phyloP scores from a whole-genome alignment of 2,329 filamentous ascomycete species.

The Trichophyton simii region DNA sequence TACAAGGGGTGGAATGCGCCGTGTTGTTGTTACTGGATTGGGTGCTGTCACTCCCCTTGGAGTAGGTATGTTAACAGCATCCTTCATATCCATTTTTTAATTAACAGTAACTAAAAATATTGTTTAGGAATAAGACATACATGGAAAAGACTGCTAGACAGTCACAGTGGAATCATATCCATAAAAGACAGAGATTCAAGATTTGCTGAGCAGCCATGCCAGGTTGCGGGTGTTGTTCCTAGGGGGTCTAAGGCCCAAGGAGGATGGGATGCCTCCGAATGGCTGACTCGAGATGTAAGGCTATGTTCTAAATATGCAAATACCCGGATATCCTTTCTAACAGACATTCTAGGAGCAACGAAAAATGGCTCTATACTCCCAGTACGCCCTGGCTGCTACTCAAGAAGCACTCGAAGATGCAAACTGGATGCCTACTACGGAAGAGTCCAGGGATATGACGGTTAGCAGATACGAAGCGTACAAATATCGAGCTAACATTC shows the following conservation, averaged over 20 bases:
- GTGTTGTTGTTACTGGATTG: slow-evolving; percentile 73
- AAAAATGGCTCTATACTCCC: slow-evolving; percentile 80
- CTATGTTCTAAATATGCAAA: background rate
- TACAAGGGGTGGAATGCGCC: slow-evolving; percentile 29
- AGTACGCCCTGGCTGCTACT: slow-evolving; percentile 78
- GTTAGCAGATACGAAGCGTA: slow-evolving; percentile 25
- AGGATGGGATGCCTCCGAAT: slow-evolving; percentile 33
- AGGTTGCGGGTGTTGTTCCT: slow-evolving; percentile 73
- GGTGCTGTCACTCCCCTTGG: slow-evolving; percentile 75
- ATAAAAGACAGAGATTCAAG: slow-evolving; percentile 48
- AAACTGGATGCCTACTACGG: slow-evolving; percentile 53
- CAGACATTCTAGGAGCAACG: slow-evolving; percentile 44
- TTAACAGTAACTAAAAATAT: background rate
- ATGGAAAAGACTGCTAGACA: slow-evolving; percentile 69
- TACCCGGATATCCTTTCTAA: background rate
- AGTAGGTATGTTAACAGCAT: slow-evolving; percentile 42
- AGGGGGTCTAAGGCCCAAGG: slow-evolving; percentile 36
- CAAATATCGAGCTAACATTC: background rate
- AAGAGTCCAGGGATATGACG: slow-evolving; percentile 58
- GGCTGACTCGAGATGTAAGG: slow-evolving; percentile 32
- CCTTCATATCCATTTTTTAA: background rate
- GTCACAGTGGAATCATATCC: slow-evolving; percentile 68
- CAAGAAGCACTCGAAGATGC: slow-evolving; percentile 79
- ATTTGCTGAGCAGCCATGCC: slow-evolving; percentile 67
- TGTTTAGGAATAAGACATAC: slow-evolving; percentile 52